Evolutionary conservation across 192 early-diverging fungal genomes (phyloP).

Genomic region (Jimgerdemannia flammicorona): DNA sequence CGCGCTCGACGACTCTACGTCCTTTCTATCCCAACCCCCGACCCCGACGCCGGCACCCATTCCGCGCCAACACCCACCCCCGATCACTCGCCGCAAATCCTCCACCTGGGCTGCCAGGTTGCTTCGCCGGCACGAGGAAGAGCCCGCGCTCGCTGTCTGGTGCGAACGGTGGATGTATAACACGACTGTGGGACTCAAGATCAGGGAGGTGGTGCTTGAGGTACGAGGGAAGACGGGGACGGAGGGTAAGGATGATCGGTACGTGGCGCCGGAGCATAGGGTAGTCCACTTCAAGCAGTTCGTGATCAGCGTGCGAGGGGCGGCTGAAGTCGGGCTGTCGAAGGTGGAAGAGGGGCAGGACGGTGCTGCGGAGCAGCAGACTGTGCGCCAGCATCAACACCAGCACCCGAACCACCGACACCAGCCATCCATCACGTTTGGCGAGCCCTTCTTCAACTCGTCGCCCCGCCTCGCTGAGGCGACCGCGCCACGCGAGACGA

Average conservation of each 20-base stretch:
- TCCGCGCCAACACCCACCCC: too few species aligned
- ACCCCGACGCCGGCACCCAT: background rate
- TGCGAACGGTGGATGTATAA: background rate
- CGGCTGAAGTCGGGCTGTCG: background rate
- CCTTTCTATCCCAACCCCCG: too few species aligned
- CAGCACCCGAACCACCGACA: background rate
- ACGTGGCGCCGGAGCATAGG: background rate
- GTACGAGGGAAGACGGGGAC: background rate
- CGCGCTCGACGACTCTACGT: background rate
- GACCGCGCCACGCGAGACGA: background rate
- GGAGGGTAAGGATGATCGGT: background rate
- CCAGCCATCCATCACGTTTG: background rate
- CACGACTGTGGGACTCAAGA: background rate
- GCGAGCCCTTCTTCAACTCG: background rate
- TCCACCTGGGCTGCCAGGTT: background rate
- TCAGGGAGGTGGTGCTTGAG: background rate
- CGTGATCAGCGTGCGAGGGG: background rate
- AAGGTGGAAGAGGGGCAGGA: background rate
- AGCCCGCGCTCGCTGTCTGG: background rate
- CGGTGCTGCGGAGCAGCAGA: too few species aligned
- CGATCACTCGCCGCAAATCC: background rate
- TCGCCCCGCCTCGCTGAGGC: too few species aligned
- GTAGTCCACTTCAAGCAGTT: background rate
- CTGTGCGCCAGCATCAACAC: background rate
- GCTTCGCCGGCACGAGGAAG: background rate